Percentiles rank a stretch among this genome's conserved stretches.
Evolutionary conservation across 331 rosid species (phyloP).

Genomic region (Saraca asoca): DNA sequence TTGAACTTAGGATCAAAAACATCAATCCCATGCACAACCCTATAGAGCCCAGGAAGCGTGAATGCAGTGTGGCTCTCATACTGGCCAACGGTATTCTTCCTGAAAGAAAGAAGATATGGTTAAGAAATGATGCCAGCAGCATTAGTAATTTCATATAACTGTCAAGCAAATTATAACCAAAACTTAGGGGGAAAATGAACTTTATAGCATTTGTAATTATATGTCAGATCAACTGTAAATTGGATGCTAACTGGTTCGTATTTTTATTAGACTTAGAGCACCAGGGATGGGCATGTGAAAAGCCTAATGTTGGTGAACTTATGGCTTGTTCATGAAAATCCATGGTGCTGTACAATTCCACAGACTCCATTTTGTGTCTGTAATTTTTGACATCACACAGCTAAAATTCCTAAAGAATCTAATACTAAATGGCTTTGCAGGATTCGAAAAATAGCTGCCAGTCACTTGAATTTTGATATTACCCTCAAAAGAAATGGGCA

Average conservation of each 20-base stretch:
- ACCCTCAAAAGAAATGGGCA: constrained; percentile 9
- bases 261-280: too few relatives aligned
- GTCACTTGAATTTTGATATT: neutral
- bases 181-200: neutral
- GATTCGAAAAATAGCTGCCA: neutral
- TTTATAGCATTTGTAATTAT: neutral
- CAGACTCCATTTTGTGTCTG: too few relatives aligned
- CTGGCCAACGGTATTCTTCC: constrained; percentile 87
- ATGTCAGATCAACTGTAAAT: too few relatives aligned
- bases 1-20: constrained; percentile 95
- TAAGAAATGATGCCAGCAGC: constrained; percentile 7
- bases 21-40: constrained; percentile 90
- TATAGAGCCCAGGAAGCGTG: constrained; percentile 79
- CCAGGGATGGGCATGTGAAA: neutral
- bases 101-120: constrained; percentile 39
- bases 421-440: constrained; percentile 10
- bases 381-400: too few relatives aligned
- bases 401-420: neutral
- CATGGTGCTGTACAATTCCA: too few relatives aligned
- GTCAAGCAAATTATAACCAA: neutral
- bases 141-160: neutral
- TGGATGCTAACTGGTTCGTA: neutral
- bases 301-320: neutral
- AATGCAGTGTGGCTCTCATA: constrained; percentile 83
- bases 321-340: too few relatives aligned